These are phyloP conservation scores for Apiotrichum laibachii DNA, from an alignment of 1,284 basidiomycete species.

Conservation along the genomic window DNA sequence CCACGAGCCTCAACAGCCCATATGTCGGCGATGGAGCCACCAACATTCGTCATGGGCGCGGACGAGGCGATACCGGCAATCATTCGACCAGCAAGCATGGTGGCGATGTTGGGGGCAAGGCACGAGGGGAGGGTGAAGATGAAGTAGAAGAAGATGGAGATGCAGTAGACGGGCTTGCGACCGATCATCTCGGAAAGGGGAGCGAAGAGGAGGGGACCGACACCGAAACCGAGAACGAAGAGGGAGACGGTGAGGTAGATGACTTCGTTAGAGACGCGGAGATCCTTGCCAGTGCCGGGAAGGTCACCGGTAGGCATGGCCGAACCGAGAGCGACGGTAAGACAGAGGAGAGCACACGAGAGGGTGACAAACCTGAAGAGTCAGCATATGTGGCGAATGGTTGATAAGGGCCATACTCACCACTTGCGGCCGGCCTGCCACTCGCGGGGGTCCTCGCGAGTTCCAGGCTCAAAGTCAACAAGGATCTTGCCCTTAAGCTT, in stretches of 20 bases:
- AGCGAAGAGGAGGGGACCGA: slow-evolving; percentile 51
- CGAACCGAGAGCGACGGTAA: slow-evolving; percentile 49
- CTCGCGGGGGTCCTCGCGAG: slow-evolving; percentile 35
- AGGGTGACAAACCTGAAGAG: slow-evolving; percentile 32
- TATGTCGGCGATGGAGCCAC: slow-evolving; percentile 53
- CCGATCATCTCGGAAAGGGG: slow-evolving; percentile 48
- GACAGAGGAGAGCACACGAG: slow-evolving; percentile 33
- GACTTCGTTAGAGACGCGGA: slow-evolving; percentile 50
- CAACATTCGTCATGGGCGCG: slow-evolving; percentile 54
- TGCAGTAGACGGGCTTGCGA: slow-evolving; percentile 49
- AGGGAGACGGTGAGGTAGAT: slow-evolving; percentile 51
- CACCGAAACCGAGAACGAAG: slow-evolving; percentile 54
- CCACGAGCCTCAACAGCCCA: slow-evolving; percentile 52
- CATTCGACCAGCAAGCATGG: slow-evolving; percentile 53
- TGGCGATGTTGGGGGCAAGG: slow-evolving; percentile 52
- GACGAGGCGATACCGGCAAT: slow-evolving; percentile 53
- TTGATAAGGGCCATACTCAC: slow-evolving; percentile 19
- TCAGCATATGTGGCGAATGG: background rate
- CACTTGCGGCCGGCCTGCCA: slow-evolving; percentile 39
- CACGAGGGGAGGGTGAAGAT: slow-evolving; percentile 53
- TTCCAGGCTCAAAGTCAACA: slow-evolving; percentile 33
- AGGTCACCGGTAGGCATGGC: slow-evolving; percentile 54
- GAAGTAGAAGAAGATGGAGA: slow-evolving; percentile 52
- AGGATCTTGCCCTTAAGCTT: slow-evolving; percentile 28
- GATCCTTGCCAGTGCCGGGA: slow-evolving; percentile 37